These are phyloP conservation scores for Xylaria digitata DNA, from an alignment of 2,329 filamentous ascomycete species.

Conservation along the genomic window DNA sequence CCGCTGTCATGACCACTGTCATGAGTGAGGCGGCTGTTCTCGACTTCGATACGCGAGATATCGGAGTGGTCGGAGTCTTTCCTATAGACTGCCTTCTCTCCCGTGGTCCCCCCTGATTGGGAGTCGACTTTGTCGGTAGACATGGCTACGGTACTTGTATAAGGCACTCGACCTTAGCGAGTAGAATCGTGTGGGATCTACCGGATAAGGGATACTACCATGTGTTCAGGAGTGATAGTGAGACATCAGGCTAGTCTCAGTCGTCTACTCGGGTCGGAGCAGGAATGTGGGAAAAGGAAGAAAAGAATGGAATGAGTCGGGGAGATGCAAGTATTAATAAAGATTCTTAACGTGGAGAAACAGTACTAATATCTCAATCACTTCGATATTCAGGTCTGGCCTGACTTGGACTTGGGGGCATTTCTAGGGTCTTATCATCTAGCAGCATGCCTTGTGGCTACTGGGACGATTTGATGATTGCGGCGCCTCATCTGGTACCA, in stretches of 20 bases:
- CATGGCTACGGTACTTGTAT: slow-evolving; percentile 15
- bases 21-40: slow-evolving; percentile 40
- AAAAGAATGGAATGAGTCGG: not conserved
- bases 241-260: slow-evolving; percentile 2
- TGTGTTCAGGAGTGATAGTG: not conserved
- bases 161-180: not conserved
- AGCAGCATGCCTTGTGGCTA: not conserved
- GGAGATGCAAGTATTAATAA: slow-evolving; percentile 12
- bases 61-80: slow-evolving; percentile 46
- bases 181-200: slow-evolving; percentile 4
- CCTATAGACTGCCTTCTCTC: slow-evolving; percentile 27
- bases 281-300: slow-evolving; percentile 5
- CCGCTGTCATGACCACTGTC: slow-evolving; percentile 38
- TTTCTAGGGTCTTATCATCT: not conserved
- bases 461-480: slow-evolving; percentile 15
- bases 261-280: not conserved
- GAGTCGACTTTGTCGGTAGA: slow-evolving; percentile 17
- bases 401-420: not conserved
- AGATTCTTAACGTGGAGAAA: slow-evolving; percentile 2
- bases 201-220: not conserved
- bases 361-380: not conserved
- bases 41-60: slow-evolving; percentile 45
- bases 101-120: not conserved
- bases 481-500: slow-evolving; percentile 7
- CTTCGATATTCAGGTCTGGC: not conserved